Evolutionary conservation across 257 asterid genomes (phyloP), one percentile per base, ranked within the genome.

Genomic region (Lavandula angustifolia): DNA sequence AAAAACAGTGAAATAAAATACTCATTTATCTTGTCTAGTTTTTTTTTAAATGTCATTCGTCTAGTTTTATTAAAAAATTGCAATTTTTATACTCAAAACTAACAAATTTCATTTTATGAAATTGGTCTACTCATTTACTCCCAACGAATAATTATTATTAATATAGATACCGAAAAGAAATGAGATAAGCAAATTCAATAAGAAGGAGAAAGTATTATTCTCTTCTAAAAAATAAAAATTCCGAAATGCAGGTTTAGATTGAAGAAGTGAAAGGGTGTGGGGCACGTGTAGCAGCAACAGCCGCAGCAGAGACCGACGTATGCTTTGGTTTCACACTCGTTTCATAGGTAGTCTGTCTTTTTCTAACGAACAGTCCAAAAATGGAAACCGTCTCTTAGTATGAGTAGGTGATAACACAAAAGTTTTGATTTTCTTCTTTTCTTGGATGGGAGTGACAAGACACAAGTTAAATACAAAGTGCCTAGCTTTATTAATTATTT

Each of bases 271-370:
- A 22, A 18, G 52, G 73, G 51, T 18, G 42, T 2, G 11, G 0
- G 73, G 37, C 73, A 58, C 32, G 73, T 68, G 66, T 47, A 61
- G 8, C n/a, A 32, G 8, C n/a, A 33, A 18, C n/a, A 51, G 42
- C 33, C 22, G 41, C 52, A 18, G 18, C 33, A 14, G 14, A 5
- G 14, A 7, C 48, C 48, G 33, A 56, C 47, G 3, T 31, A 22
- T 4, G 12, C 62, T 9, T 56, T 48, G 61, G 8, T 64, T 71
- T 64, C 62, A 47, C 62, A 48, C 61, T 3, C 9, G 37, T 57
- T 69, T 60, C 43, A 22, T 22, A 22, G 27, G 0, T 32, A 14
- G 64, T 3, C 38, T 54, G 70, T 54, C 46, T 5, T 22, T 41
- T 41, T 34, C 52, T 13, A 17, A 44, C 34, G 0, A 38, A 17